Conservation (phyloP, 108 stramenopile species). For the Stephanodiscus minutulus region DNA sequence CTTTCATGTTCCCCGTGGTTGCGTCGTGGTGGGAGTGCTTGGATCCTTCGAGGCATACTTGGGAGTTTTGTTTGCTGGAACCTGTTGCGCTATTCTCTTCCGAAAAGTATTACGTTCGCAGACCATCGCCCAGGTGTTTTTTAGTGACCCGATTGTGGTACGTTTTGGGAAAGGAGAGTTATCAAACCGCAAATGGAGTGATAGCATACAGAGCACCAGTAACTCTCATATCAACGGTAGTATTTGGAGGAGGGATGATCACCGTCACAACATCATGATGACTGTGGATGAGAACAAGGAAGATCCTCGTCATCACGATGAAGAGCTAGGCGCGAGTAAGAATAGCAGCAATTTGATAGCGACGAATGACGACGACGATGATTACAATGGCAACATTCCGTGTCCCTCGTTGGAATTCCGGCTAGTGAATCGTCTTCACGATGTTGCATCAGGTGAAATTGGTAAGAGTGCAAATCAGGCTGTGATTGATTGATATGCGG, state of each 20-base stretch:
- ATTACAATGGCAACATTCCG: constrained; percentile 43
- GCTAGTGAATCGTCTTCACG: constrained; percentile 73
- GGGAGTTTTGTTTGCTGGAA: constrained; percentile 75
- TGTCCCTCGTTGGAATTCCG: constrained; percentile 83
- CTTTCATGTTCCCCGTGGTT: constrained; percentile 48
- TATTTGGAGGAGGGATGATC: constrained; percentile 22
- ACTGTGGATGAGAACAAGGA: not conserved
- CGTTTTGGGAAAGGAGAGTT: constrained; percentile 69
- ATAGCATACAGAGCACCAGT: not conserved
- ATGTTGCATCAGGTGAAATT: constrained; percentile 66
- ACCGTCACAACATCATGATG: constrained; percentile 8
- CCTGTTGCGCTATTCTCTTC: constrained; percentile 79
- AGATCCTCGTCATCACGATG: constrained; percentile 9
- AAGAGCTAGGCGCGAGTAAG: constrained; percentile 30
- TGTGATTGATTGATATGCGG: not conserved
- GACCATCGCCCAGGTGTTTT: constrained; percentile 68
- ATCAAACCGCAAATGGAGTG: constrained; percentile 18
- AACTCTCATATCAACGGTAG: not conserved
- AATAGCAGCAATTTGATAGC: constrained; percentile 5
- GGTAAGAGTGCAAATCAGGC: constrained; percentile 17
- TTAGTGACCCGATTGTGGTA: constrained; percentile 76
- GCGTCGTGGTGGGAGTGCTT: constrained; percentile 59
- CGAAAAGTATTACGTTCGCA: constrained; percentile 79
- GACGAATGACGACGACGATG: not conserved
- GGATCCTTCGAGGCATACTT: constrained; percentile 73